Percentiles rank a stretch among this genome's conserved stretches.
Evolutionary conservation across 2,329 filamentous ascomycete genomes (phyloP).

Genomic region (Alternaria ventricosa): DNA sequence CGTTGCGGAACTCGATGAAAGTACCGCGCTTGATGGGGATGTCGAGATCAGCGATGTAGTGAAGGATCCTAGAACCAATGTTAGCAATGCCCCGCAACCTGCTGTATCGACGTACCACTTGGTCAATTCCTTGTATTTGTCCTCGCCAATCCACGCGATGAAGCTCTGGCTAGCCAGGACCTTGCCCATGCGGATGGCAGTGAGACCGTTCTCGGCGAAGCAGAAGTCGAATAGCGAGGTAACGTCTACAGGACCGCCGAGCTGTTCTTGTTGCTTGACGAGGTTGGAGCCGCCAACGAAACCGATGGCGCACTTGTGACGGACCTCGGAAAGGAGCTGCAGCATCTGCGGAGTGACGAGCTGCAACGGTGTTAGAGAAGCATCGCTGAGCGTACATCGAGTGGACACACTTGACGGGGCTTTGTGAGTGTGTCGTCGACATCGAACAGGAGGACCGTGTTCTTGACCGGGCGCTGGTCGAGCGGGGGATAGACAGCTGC

Average conservation of each 20-base stretch:
- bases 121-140: conserved; percentile 78
- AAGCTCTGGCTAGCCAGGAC: conserved; percentile 81
- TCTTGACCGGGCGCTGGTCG: conserved; percentile 82
- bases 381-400: neutral
- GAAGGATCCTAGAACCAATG: conserved; percentile 60
- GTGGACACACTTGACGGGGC: conserved; percentile 69
- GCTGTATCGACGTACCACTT: conserved; percentile 55
- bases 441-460: conserved; percentile 95
- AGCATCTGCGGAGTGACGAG: conserved; percentile 81
- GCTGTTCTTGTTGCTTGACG: conserved; percentile 93
- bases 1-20: conserved; percentile 87
- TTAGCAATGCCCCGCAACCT: neutral
- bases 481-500: conserved; percentile 71
- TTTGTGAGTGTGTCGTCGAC: conserved; percentile 92
- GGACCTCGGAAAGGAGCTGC: conserved; percentile 75
- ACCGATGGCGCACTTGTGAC: conserved; percentile 86
- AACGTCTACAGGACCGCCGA: conserved; percentile 73
- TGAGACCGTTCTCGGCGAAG: conserved; percentile 96
- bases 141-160: conserved; percentile 90
- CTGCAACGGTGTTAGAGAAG: conserved; percentile 52
- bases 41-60: conserved; percentile 84
- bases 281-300: conserved; percentile 94
- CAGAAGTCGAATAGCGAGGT: conserved; percentile 93
- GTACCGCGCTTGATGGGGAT: conserved; percentile 83
- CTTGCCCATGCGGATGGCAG: conserved; percentile 82